Percentiles rank a stretch among this genome's conserved stretches.
Evolutionary conservation across 1,284 basidiomycete genomes (phyloP).

Genomic region (Inonotus obliquus): DNA sequence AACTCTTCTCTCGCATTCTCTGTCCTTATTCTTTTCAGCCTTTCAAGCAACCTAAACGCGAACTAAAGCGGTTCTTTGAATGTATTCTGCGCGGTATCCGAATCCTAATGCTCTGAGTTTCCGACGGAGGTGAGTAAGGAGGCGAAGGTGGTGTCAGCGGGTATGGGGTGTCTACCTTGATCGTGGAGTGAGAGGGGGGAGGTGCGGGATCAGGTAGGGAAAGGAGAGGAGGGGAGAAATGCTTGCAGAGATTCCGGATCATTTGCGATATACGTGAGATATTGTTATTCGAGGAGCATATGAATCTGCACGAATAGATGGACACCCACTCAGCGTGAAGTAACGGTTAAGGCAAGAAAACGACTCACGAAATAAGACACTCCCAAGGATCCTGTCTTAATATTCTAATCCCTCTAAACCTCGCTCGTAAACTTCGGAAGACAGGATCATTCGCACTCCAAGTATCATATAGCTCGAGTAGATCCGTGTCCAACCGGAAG

Average conservation of each 20-base stretch:
- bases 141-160: neutral
- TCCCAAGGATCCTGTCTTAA: too few species aligned
- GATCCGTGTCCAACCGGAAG: constrained; percentile 82
- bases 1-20: constrained; percentile 68
- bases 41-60: constrained; percentile 56
- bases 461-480: too few species aligned
- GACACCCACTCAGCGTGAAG: constrained; percentile 2
- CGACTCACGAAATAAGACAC: constrained; percentile 81
- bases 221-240: constrained; percentile 67
- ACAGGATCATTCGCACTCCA: too few species aligned
- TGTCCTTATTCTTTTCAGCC: constrained; percentile 51
- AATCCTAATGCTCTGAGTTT: constrained; percentile 83
- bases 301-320: constrained; percentile 72
- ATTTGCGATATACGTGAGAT: constrained; percentile 89
- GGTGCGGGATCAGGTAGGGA: constrained; percentile 44
- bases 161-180: neutral
- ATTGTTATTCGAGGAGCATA: constrained; percentile 98
- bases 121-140: constrained; percentile 27
- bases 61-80: constrained; percentile 79
- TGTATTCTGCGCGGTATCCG: constrained; percentile 92
- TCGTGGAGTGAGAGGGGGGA: neutral
- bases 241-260: constrained; percentile 68
- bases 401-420: too few species aligned
- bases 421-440: too few species aligned
- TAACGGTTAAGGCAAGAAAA: neutral